Evolutionary conservation across 2,329 filamentous ascomycete species (phyloP), one percentile per base, ranked within the genome.

Genomic region (Diplodia mutila): DNA sequence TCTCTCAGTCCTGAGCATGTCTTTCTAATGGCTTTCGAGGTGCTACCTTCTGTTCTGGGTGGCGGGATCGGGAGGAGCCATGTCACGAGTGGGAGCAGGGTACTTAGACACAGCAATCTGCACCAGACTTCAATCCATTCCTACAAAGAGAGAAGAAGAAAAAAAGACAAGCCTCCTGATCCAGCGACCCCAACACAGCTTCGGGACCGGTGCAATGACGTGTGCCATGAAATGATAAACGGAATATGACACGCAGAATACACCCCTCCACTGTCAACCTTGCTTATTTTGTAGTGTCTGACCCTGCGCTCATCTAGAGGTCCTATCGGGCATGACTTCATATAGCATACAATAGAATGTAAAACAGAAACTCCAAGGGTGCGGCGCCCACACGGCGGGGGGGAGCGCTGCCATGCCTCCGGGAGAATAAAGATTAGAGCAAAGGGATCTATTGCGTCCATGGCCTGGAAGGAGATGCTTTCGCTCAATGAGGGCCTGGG

Each of bases 401-500:
- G 21, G 37, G 7, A 18, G 21, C 32, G 46, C 59, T 51, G 25
- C 34, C 18, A 63, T 8, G 18, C 46, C 23, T 6, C 6, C 18
- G 59, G 46, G 4, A 25, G 25, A 51, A 51, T 63, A 61, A 6
- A 25, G 27, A 23, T 39, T 29, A 51, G 14, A 63, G 27, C 27
- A 37, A 51, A n/a, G 59, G 39, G 37, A 37, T 63, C 59, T 63
- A 63, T 51, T 27, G 29, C 16, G 46, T 51, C 42, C 59, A n/a
- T 51, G 49, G 59, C 59, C 29, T 63, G 29, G 12, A 25, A 34
- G n/a, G 23, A 37, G 34, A 63, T 23, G 37, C 18, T 48, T 48
- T 63, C 59, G 59, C 42, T 51, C 59, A 63, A 51, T 46, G 59
- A 63, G 46, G 59, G 59, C 42, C n/a, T 63, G 59, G 59, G 59